phyloP scores from a whole-genome alignment of 2,329 filamentous ascomycete genomes.

The Diaporthe sp. region DNA sequence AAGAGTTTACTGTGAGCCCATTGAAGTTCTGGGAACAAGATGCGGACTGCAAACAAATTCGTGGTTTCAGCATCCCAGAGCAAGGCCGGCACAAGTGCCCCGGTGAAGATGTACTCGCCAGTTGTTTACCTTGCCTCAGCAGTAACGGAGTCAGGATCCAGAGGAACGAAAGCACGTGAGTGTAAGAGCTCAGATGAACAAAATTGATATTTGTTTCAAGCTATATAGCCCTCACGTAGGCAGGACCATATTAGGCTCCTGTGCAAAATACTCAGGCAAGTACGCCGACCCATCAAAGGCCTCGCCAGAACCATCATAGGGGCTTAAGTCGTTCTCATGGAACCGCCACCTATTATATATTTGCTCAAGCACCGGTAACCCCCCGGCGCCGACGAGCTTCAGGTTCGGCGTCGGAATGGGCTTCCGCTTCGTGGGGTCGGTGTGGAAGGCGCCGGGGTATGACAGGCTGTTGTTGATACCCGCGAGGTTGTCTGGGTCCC shows the following conservation, averaged over 20 bases:
- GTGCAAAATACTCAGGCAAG: constrained; percentile 51
- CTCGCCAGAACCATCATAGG: constrained; percentile 57
- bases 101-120: not conserved
- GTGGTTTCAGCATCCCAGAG: no score
- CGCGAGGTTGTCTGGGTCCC: constrained; percentile 48
- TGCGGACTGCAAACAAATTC: not conserved
- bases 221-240: not conserved
- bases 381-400: constrained; percentile 54
- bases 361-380: constrained; percentile 48
- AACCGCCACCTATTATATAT: constrained; percentile 47
- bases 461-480: constrained; percentile 52
- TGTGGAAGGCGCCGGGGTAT: constrained; percentile 54
- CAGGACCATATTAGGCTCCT: constrained; percentile 38
- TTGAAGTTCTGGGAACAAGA: not conserved
- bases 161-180: no score
- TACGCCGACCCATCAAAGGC: constrained; percentile 54
- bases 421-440: constrained; percentile 44
- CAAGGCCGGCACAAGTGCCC: not conserved
- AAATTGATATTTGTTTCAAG: not conserved
- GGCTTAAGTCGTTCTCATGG: constrained; percentile 45
- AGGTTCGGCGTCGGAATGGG: constrained; percentile 54
- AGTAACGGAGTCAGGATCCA: not conserved
- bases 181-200: not conserved
- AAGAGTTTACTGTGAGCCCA: not conserved
- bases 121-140: not conserved